A percentile compares a stretch with the other conserved stretches of the same genome.
Evolutionary conservation across 148 eudicot genomes (phyloP).

Genomic region (Rhododendron kiyosumense): DNA sequence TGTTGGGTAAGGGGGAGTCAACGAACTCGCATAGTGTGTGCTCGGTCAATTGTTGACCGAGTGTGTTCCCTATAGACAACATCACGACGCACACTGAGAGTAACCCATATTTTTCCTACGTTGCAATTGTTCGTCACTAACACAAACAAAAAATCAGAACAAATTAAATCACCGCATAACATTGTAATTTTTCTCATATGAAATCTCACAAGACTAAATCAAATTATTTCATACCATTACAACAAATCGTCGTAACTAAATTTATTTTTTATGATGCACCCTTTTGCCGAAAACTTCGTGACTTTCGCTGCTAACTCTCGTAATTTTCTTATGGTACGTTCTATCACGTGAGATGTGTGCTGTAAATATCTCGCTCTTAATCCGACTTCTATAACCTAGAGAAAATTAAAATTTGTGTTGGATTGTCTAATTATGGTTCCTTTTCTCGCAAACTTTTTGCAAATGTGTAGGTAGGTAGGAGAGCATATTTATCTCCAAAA

Average conservation of each 20-base stretch:
- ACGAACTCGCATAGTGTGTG: background rate
- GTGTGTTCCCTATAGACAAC: too few relatives aligned
- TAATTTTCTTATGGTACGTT: background rate
- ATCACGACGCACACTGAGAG: background rate
- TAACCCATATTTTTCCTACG: too few relatives aligned
- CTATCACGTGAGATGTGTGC: background rate
- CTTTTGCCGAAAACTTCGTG: background rate
- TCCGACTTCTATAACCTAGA: background rate
- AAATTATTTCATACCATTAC: background rate
- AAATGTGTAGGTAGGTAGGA: background rate
- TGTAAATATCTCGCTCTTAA: too few relatives aligned
- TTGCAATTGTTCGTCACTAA: background rate
- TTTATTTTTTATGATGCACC: background rate
- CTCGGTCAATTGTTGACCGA: background rate
- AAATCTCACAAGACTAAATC: background rate
- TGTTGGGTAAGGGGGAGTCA: background rate
- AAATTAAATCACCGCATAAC: background rate
- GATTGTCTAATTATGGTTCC: background rate
- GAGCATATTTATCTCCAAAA: background rate
- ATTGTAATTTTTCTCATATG: background rate
- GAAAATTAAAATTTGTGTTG: background rate
- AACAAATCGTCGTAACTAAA: background rate
- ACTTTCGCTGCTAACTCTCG: background rate
- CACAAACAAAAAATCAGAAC: background rate
- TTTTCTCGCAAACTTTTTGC: background rate